Evolutionary conservation across 805 yeast genomes (phyloP), one percentile per base, ranked within the genome.

Genomic region (Kluyveromyces dobzhanskii): DNA sequence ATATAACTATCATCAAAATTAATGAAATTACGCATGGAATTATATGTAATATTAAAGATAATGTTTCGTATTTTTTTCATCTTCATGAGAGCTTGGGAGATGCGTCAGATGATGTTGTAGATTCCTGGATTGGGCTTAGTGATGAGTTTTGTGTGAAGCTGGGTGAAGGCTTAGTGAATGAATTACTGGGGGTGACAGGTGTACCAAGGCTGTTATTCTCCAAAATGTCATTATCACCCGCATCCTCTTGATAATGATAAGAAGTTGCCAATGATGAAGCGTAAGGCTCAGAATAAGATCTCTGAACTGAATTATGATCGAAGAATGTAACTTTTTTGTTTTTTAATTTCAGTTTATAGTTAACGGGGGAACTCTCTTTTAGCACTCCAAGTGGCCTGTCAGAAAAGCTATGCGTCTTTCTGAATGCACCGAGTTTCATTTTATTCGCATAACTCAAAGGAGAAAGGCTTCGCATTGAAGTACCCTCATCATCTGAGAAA

Each of bases 281-380:
- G n/a, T 6, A 26, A 14, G 37, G 37, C 9, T 25, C 30, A n/a
- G 37, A 24, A 17, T 10, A 17, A 8, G 41, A 38, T 10, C 37
- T 25, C 11, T 27, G 27, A 17, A 28, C 11, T 24, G 44, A 27
- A 13, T 43, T 30, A 29, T 50, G 44, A 30, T 58, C 50, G 44
- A 65, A 66, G 24, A 66, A 51, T 0, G 71, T 66, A 0, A 66
- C 68, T 0, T 69, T 65, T 43, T 62, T 66, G 31, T 63, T 60
- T 30, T 54, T 57, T 1, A 58, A 49, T 39, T 65, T 61, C 13
- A 65, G 44, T 38, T 58, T 64, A 39, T 62, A 61, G 27, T 55
- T 61, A n/a, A 54, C 49, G 1, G 63, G 61, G 1, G 50, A 39
- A 23, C 38, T 48, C 30, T 57, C 65, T 32, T 45, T 54, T 2